Percentiles rank a stretch among this genome's conserved stretches.
These are phyloP conservation scores for Yarrowia keelungensis DNA, from an alignment of 805 yeast species.

Conservation along the genomic window DNA sequence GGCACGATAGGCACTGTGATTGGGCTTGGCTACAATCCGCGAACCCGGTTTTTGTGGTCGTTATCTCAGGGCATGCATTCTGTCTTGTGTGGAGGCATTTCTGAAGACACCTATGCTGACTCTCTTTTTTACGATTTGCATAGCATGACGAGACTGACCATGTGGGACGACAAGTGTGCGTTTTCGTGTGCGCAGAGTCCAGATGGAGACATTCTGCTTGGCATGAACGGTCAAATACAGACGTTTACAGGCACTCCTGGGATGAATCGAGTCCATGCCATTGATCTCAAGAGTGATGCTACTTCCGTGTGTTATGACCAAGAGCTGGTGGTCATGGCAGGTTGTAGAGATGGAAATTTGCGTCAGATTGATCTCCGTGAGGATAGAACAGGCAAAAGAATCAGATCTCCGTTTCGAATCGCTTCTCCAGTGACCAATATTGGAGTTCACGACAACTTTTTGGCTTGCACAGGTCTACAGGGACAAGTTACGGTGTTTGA, in stretches of 20 bases:
- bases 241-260: slow-evolving; percentile 17
- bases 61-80: slow-evolving; percentile 1
- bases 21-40: slow-evolving; percentile 16
- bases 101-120: slow-evolving; percentile 13
- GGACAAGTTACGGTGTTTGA: slow-evolving; percentile 42
- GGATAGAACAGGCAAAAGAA: slow-evolving; percentile 4
- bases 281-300: slow-evolving; percentile 28
- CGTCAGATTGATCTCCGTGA: slow-evolving; percentile 23
- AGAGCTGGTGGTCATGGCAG: slow-evolving; percentile 8
- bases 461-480: slow-evolving; percentile 44
- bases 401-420: slow-evolving; percentile 40
- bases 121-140: slow-evolving; percentile 39
- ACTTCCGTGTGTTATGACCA: slow-evolving; percentile 17
- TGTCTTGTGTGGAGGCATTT: slow-evolving; percentile 20
- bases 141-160: slow-evolving; percentile 41
- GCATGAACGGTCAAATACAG: slow-evolving; percentile 16
- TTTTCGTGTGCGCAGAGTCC: slow-evolving; percentile 43
- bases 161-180: slow-evolving; percentile 38
- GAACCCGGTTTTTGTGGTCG: slow-evolving; percentile 22
- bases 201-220: slow-evolving; percentile 35
- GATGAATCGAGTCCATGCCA: slow-evolving; percentile 3
- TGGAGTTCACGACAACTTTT: slow-evolving; percentile 40
- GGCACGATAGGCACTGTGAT: slow-evolving; percentile 4
- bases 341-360: slow-evolving; percentile 33
- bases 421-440: slow-evolving; percentile 44